A percentile compares a stretch with the other conserved stretches of the same genome.
phyloP scores from a whole-genome alignment of 2,329 filamentous ascomycete species.

The Emergomyces pasteurianus region DNA sequence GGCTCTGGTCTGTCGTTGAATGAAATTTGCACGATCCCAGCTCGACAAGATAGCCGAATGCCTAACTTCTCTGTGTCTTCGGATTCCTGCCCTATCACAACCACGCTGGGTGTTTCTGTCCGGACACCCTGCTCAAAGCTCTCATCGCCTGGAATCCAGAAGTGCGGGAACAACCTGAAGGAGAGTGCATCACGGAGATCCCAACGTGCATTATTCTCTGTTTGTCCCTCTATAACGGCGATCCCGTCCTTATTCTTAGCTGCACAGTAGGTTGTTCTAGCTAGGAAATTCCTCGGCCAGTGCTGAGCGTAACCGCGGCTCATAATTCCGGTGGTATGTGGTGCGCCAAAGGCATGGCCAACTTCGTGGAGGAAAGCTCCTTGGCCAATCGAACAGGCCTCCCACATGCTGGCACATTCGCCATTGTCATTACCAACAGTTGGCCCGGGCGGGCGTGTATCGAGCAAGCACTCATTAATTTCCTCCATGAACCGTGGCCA shows the following conservation, averaged over 20 bases:
- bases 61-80: background rate
- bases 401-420: constrained; percentile 34
- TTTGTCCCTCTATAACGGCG: background rate
- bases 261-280: constrained; percentile 17
- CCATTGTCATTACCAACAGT: constrained; percentile 32
- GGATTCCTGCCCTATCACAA: background rate
- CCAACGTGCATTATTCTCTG: constrained; percentile 19
- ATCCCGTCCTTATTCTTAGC: constrained; percentile 1
- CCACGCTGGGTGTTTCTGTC: background rate
- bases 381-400: constrained; percentile 34
- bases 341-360: constrained; percentile 26
- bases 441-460: constrained; percentile 26
- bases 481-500: constrained; percentile 17
- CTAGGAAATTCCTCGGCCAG: constrained; percentile 35
- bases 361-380: constrained; percentile 27
- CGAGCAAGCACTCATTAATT: constrained; percentile 17
- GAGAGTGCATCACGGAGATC: constrained; percentile 19
- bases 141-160: constrained; percentile 17
- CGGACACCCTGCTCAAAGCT: background rate
- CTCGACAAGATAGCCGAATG: constrained; percentile 14
- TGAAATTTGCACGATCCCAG: constrained; percentile 19
- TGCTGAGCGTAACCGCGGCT: constrained; percentile 29
- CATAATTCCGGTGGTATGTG: constrained; percentile 24
- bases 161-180: constrained; percentile 14
- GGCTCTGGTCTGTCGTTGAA: constrained; percentile 16